phyloP scores from a whole-genome alignment of 2,329 filamentous ascomycete species.

The Botrytis tulipae region DNA sequence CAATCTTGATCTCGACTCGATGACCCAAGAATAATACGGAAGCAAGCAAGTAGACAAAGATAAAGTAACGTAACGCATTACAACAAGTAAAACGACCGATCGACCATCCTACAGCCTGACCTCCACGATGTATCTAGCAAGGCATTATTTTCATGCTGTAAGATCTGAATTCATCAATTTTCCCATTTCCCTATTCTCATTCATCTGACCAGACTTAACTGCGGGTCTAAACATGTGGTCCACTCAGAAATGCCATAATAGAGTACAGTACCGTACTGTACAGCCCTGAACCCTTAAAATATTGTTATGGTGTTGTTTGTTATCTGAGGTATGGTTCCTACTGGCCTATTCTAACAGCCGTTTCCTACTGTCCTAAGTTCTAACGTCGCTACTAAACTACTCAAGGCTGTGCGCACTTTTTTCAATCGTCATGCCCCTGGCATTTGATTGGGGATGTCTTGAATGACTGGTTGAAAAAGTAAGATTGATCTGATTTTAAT shows the following conservation, averaged over 20 bases:
- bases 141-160: constrained; percentile 8
- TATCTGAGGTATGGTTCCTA: neutral
- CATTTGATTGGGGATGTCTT: neutral
- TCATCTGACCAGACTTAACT: constrained; percentile 17
- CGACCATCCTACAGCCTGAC: constrained; percentile 1
- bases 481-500: neutral
- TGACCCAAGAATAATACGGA: constrained; percentile 6
- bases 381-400: neutral
- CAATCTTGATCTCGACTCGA: constrained; percentile 3
- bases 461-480: neutral
- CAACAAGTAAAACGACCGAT: neutral
- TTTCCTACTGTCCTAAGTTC: neutral
- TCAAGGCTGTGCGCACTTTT: constrained; percentile 3
- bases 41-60: neutral
- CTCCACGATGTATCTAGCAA: neutral
- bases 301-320: neutral
- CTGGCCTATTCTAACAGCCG: neutral
- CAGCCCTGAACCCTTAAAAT: neutral
- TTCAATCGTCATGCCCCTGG: neutral
- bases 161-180: constrained; percentile 12
- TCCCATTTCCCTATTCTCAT: neutral
- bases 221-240: constrained; percentile 12
- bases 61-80: neutral
- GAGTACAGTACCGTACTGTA: neutral
- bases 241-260: neutral